Conservation (phyloP, 2,329 filamentous ascomycete genomes). For the Dryadomyces sulphureus region DNA sequence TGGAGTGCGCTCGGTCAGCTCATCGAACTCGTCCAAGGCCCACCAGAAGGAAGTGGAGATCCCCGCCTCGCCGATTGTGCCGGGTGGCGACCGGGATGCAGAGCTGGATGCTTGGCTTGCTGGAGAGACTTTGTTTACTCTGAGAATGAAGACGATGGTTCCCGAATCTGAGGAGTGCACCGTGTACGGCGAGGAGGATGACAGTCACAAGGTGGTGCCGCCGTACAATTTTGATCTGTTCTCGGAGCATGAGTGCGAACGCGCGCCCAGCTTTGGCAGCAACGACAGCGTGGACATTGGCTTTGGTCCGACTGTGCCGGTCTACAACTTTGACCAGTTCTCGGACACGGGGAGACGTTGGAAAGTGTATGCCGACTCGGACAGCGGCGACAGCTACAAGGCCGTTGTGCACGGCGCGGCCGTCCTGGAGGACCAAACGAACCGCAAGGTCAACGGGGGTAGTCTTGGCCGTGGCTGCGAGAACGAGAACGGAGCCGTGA, state of each 20-base stretch:
- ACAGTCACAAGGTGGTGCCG: not conserved
- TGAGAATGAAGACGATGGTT: not conserved
- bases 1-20: conserved; percentile 8
- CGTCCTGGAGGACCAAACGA: not conserved
- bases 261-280: not conserved
- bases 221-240: conserved; percentile 8
- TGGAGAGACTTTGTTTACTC: too few relatives aligned
- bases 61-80: not conserved
- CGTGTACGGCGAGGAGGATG: not conserved
- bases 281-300: not conserved
- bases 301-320: not conserved
- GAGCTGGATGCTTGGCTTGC: conserved; percentile 3
- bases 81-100: not conserved
- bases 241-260: not conserved
- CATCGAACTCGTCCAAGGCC: not conserved
- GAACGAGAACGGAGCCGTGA: not conserved
- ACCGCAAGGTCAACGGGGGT: not conserved
- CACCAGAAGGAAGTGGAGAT: not conserved
- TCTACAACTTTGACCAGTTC: conserved; percentile 9
- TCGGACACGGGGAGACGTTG: conserved; percentile 3
- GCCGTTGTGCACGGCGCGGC: not conserved
- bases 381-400: not conserved
- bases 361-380: not conserved
- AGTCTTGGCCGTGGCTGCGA: not conserved
- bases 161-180: not conserved